phyloP scores from a whole-genome alignment of 139 green algal species.

The Diplosphaera chodatii region DNA sequence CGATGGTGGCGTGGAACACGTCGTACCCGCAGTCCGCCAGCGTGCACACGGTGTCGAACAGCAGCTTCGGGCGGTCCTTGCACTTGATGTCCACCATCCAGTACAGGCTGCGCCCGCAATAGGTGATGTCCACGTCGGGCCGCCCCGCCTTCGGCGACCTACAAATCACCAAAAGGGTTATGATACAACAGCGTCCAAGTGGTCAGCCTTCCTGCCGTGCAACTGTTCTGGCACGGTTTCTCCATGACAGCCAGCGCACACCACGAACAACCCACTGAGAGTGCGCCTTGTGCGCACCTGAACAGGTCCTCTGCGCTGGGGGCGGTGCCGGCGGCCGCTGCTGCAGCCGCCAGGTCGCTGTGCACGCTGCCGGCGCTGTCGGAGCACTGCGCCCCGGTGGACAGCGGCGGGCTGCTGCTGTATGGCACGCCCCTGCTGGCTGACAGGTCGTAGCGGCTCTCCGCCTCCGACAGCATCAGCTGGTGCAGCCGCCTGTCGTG shows the following conservation, averaged over 20 bases:
- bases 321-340: slow-evolving; percentile 1
- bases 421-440: background rate
- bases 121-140: slow-evolving; percentile 57
- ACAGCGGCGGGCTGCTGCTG: too few species aligned
- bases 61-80: slow-evolving; percentile 84
- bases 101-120: slow-evolving; percentile 61
- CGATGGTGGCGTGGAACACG: slow-evolving; percentile 90
- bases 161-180: too few species aligned
- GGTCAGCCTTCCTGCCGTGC: too few species aligned
- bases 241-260: too few species aligned
- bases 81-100: slow-evolving; percentile 81
- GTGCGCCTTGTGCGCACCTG: background rate
- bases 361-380: background rate
- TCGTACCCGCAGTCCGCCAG: slow-evolving; percentile 91
- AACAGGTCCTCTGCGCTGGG: background rate
- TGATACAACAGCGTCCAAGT: too few species aligned
- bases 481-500: slow-evolving; percentile 88
- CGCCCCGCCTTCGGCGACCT: slow-evolving; percentile 41
- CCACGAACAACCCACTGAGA: too few species aligned
- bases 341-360: background rate
- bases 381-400: background rate
- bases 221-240: too few species aligned
- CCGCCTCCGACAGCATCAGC: slow-evolving; percentile 77
- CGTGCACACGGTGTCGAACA: slow-evolving; percentile 82
- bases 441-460: slow-evolving; percentile 3